Percentiles rank a stretch among this genome's conserved stretches.
These are phyloP conservation scores for Claviceps sp. DNA, from an alignment of 2,329 filamentous ascomycete genomes.

Conservation along the genomic window DNA sequence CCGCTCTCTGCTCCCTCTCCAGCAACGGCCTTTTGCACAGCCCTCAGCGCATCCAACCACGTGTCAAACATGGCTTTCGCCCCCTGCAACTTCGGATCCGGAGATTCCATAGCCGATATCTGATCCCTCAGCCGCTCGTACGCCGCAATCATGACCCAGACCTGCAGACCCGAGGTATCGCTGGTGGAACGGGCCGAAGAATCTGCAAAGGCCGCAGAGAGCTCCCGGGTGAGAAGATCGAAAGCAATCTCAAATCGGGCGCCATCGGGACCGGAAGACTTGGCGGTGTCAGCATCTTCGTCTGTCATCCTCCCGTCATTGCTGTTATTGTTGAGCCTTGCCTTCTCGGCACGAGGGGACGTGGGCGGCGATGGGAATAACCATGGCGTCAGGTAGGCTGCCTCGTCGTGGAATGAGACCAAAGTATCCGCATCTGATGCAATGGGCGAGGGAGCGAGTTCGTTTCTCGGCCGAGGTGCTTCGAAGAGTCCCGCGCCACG, in stretches of 20 bases:
- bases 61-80: conserved; percentile 30
- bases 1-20: conserved; percentile 12
- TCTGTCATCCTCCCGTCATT: conserved; percentile 6
- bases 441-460: conserved; percentile 16
- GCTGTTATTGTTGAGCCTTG: not conserved
- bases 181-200: conserved; percentile 11
- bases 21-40: conserved; percentile 26
- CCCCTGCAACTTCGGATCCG: conserved; percentile 18
- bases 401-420: conserved; percentile 32
- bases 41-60: conserved; percentile 37
- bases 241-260: conserved; percentile 36
- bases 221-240: conserved; percentile 35
- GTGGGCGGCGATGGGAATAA: conserved; percentile 30
- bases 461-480: not conserved
- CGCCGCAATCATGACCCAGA: conserved; percentile 46
- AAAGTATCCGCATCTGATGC: conserved; percentile 32
- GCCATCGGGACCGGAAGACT: conserved; percentile 16
- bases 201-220: conserved; percentile 28
- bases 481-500: conserved; percentile 1
- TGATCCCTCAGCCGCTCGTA: conserved; percentile 40
- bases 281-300: conserved; percentile 1
- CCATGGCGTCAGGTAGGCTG: conserved; percentile 32
- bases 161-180: conserved; percentile 33
- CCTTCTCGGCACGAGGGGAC: conserved; percentile 18
- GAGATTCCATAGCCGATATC: conserved; percentile 22